A percentile compares a stretch with the other conserved stretches of the same genome.
These are phyloP conservation scores for Hypocreales sp. DNA, from an alignment of 2,329 filamentous ascomycete genomes.

Conservation along the genomic window DNA sequence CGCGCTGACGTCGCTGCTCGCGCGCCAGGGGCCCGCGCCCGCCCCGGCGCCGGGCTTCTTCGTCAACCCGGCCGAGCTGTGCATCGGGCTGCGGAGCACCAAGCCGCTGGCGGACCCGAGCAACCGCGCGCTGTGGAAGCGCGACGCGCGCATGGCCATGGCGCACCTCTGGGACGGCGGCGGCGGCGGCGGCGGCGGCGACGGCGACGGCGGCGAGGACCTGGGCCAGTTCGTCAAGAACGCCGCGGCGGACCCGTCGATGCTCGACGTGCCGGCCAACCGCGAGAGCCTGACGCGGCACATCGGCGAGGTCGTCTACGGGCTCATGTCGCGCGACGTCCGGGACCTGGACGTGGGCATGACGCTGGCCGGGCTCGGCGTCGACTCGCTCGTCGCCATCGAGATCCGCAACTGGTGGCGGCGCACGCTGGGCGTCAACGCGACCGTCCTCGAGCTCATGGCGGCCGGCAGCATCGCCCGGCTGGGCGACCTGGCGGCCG, in stretches of 20 bases:
- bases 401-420: slow-evolving; percentile 8
- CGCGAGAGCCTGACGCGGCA: slow-evolving; percentile 2
- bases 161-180: slow-evolving; percentile 1
- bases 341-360: slow-evolving; percentile 4
- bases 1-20: slow-evolving; percentile 1
- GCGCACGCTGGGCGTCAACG: slow-evolving; percentile 3
- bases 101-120: slow-evolving; percentile 3
- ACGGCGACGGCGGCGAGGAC: slow-evolving; percentile 2
- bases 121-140: slow-evolving; percentile 4
- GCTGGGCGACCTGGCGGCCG: slow-evolving; percentile 1
- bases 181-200: background rate
- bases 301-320: slow-evolving; percentile 4
- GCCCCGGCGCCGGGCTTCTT: background rate
- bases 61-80: slow-evolving; percentile 1
- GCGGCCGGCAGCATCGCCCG: slow-evolving; percentile 3
- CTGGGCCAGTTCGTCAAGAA: slow-evolving; percentile 4
- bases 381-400: slow-evolving; percentile 7
- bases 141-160: slow-evolving; percentile 4
- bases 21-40: slow-evolving; percentile 2
- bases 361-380: slow-evolving; percentile 3
- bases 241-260: slow-evolving; percentile 1
- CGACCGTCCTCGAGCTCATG: slow-evolving; percentile 5
- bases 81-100: slow-evolving; percentile 4
- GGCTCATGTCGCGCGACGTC: slow-evolving; percentile 3
- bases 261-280: slow-evolving; percentile 1